Base-by-base conservation (phyloP, 345 rosid species). In the Erucastrum elatum region DNA sequence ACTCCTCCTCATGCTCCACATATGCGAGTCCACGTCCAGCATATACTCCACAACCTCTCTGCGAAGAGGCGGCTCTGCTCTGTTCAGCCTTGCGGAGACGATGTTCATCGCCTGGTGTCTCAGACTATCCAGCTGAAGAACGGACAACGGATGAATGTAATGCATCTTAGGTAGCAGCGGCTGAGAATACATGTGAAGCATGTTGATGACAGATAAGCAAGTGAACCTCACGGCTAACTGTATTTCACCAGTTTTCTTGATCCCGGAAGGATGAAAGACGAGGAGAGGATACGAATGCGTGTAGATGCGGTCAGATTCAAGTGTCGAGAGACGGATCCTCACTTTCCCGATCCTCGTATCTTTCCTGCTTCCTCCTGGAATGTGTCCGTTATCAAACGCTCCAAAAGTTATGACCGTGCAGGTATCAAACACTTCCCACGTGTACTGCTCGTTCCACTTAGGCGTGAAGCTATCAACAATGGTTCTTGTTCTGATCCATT, bases 1-100 rank as follows among this genome's bases (percentile, higher is more conserved):
- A 85, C 99, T 95, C 82, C 98, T 90, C 84, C 99, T 89, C 99
- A 93, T 95, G 81, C 92, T 95, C 98, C 99, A 95, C 98, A 95
- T 93, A 73, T 95, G 99, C 1, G 97, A 95, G 77, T 90, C 99
- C 37, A 95, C 97, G 81, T 95, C 99, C 2, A 95, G 93, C 99
- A 95, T 95, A 76, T 93, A 95, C 84, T 95, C 99, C 5, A 95
- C 98, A 13, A 93, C 83, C 80, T 95, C 99, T 83, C 88, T 93
- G 70, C 93, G 86, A 76, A 95, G 81, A 1, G 99, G 96, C 34
- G 99, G 99, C 84, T 95, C 99, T 21, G 98, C 97, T 0, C 99
- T 79, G 86, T 84, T 88, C 68, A 95, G 87, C 88, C 99, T 89
- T 70, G 82, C 81, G 0, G 98, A 88, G 64, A 95, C 98, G 68